Conservation (phyloP, 106 monocot species). For the Allium cepa region DNA sequence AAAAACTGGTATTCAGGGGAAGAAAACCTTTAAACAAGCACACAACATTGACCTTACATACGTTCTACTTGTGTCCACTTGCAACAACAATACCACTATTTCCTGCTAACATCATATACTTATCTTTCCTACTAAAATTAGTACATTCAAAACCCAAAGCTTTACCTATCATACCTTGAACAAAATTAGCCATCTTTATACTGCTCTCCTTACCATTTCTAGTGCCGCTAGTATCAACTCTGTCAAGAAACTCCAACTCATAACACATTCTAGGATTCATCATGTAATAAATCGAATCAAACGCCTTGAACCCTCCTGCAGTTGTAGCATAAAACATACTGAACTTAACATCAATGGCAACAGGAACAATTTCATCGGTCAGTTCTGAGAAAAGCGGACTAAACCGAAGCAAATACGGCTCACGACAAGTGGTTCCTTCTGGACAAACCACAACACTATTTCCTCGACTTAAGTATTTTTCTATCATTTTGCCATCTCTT, state of each 20-base stretch:
- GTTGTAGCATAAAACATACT: constrained; percentile 80
- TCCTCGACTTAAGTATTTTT: constrained; percentile 20
- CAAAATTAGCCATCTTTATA: constrained; percentile 44
- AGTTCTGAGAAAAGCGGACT: constrained; percentile 80
- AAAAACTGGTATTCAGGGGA: neutral
- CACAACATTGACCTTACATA: too few species aligned
- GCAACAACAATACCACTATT: constrained; percentile 45
- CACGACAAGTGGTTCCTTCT: constrained; percentile 85
- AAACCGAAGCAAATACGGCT: constrained; percentile 74
- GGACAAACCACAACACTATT: constrained; percentile 69
- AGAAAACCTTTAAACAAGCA: neutral
- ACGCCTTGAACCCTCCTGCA: constrained; percentile 42
- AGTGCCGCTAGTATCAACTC: constrained; percentile 15
- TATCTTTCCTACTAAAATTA: constrained; percentile 57
- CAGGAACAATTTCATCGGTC: constrained; percentile 35
- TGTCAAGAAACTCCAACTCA: constrained; percentile 32
- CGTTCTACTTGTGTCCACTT: neutral
- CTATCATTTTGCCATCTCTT: constrained; percentile 30
- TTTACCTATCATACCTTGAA: constrained; percentile 48
- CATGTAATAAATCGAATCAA: constrained; percentile 49
- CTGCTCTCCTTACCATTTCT: neutral
- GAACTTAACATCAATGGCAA: constrained; percentile 33
- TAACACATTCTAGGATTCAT: constrained; percentile 58
- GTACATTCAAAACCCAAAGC: constrained; percentile 63
- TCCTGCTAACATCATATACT: constrained; percentile 77